Conservation (phyloP, 2,329 filamentous ascomycete genomes). For the Atkinsonella texensis region DNA sequence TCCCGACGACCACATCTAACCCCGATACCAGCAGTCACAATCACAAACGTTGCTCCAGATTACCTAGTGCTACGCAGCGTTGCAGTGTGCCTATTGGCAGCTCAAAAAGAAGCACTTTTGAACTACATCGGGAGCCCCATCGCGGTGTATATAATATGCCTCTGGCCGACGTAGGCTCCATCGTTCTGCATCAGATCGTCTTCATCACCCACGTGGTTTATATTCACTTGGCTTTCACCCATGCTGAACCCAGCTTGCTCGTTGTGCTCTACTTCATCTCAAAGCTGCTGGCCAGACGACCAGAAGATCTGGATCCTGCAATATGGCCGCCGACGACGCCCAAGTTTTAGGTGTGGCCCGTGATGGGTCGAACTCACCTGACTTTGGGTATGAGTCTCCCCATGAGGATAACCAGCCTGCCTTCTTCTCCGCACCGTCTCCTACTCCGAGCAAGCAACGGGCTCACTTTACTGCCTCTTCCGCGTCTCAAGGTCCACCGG, state of each 20-base stretch:
- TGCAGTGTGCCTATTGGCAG: background rate
- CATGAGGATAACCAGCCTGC: constrained; percentile 20
- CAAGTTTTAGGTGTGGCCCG: constrained; percentile 14
- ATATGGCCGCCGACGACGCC: constrained; percentile 23
- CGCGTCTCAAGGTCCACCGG: background rate
- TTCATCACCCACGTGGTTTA: constrained; percentile 43
- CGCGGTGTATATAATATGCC: constrained; percentile 27
- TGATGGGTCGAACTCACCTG: constrained; percentile 3
- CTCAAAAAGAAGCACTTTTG: background rate
- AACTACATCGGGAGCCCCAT: background rate
- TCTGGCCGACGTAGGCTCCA: constrained; percentile 38
- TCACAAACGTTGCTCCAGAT: background rate
- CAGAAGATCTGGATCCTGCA: constrained; percentile 32
- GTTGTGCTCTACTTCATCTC: constrained; percentile 35
- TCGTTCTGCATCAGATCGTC: constrained; percentile 38
- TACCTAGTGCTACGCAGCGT: background rate
- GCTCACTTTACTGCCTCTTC: background rate
- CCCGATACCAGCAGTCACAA: background rate
- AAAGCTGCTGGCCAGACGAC: constrained; percentile 33
- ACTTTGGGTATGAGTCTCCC: constrained; percentile 26
- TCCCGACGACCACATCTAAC: background rate
- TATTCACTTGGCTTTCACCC: constrained; percentile 37
- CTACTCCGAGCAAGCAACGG: constrained; percentile 1
- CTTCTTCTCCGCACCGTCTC: constrained; percentile 15
- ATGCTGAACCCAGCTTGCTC: constrained; percentile 34